Percentiles rank a stretch among this genome's conserved stretches.
Conservation (phyloP, 345 rosid species). For the Populus euphratica region DNA sequence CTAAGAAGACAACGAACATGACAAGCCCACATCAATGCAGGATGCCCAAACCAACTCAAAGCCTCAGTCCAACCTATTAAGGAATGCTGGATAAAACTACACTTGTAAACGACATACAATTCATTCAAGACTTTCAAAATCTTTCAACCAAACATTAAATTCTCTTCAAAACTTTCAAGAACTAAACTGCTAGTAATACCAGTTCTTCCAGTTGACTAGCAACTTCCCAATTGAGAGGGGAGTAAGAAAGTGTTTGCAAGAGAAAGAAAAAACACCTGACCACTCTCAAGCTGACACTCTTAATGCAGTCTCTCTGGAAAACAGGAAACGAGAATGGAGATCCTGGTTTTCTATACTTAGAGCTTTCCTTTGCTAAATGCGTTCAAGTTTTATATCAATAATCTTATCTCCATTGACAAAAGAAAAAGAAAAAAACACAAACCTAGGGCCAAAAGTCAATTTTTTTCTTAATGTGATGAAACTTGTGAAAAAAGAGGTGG, state of each 20-base stretch:
- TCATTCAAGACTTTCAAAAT: not conserved
- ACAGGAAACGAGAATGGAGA: not conserved
- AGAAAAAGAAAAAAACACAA: not conserved
- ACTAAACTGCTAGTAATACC: not conserved
- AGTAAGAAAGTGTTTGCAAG: not conserved
- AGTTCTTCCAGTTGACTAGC: not conserved
- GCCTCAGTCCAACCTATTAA: not conserved
- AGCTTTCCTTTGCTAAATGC: not conserved
- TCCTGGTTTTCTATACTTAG: not conserved
- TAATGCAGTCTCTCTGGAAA: too few relatives aligned
- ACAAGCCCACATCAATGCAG: not conserved
- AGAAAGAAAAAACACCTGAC: not conserved
- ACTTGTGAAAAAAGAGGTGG: not conserved
- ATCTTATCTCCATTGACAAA: not conserved
- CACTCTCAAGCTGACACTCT: not conserved
- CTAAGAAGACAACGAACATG: not conserved
- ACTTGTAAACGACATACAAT: not conserved
- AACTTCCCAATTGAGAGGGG: not conserved
- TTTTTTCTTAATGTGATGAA: not conserved
- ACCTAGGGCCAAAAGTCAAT: not conserved
- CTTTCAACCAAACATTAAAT: not conserved
- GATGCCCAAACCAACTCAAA: not conserved
- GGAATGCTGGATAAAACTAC: not conserved
- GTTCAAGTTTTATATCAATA: not conserved
- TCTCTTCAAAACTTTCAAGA: not conserved